A percentile compares a stretch with the other conserved stretches of the same genome.
Conservation (phyloP, 1,284 basidiomycete species). For the Tremellales sp. region DNA sequence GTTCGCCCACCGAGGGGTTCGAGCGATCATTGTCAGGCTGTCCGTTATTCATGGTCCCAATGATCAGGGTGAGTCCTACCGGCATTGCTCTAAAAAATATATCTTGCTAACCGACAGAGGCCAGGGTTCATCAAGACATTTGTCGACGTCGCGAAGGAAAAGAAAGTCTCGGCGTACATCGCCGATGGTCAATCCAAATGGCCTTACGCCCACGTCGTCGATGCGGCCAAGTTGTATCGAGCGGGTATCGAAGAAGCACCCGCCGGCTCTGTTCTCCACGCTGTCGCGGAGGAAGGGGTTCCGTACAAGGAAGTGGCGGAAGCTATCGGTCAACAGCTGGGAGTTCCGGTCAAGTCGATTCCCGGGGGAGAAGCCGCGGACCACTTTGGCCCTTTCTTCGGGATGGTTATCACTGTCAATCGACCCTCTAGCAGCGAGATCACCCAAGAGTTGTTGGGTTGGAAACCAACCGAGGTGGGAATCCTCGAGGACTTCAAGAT, state of each 20-base stretch:
- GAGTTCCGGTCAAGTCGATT: constrained; percentile 6
- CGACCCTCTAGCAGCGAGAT: constrained; percentile 4
- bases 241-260: constrained; percentile 16
- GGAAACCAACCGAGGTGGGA: constrained; percentile 13
- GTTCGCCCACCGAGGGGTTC: constrained; percentile 12
- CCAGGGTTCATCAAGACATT: constrained; percentile 15
- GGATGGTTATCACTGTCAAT: constrained; percentile 7
- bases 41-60: constrained; percentile 13
- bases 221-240: constrained; percentile 19
- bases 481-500: constrained; percentile 20
- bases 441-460: constrained; percentile 19
- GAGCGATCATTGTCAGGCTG: constrained; percentile 17
- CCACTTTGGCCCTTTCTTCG: constrained; percentile 23
- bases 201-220: constrained; percentile 17
- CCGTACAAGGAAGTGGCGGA: constrained; percentile 17
- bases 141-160: constrained; percentile 8
- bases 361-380: constrained; percentile 9
- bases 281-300: constrained; percentile 14
- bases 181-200: constrained; percentile 16
- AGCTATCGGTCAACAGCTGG: constrained; percentile 13
- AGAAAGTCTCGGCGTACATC: constrained; percentile 17
- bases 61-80: no score
- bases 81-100: no score
- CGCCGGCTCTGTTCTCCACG: constrained; percentile 10
- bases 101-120: no score